Conservation (phyloP, 1,139 yeast species). For the Pichia sp. region DNA sequence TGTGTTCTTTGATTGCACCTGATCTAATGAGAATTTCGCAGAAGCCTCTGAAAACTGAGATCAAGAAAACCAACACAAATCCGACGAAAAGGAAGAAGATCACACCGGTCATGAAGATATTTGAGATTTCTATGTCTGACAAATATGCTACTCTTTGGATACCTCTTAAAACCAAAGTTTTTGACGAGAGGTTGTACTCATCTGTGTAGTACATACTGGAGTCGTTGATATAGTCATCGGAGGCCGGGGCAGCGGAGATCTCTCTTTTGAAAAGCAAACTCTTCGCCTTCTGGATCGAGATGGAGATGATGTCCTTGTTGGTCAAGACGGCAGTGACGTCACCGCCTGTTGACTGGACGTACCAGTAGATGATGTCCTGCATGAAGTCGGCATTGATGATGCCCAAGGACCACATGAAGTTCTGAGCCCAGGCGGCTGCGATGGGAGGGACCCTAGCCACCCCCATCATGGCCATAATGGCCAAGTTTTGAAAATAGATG, state of each 20-base stretch:
- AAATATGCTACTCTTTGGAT: constrained; percentile 85
- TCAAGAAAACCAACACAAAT: constrained; percentile 60
- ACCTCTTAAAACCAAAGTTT: constrained; percentile 80
- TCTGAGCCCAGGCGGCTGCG: constrained; percentile 98
- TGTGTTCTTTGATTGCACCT: constrained; percentile 56
- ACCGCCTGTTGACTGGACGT: constrained; percentile 95
- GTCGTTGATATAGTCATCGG: constrained; percentile 47
- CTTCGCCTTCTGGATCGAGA: constrained; percentile 67
- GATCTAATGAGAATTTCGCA: constrained; percentile 66
- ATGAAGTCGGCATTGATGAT: constrained; percentile 75
- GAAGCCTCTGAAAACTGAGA: constrained; percentile 68
- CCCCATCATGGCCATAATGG: constrained; percentile 94
- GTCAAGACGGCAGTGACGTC: constrained; percentile 67
- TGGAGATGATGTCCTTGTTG: constrained; percentile 54
- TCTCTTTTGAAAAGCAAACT: constrained; percentile 30
- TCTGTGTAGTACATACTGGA: constrained; percentile 61
- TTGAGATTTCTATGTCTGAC: constrained; percentile 81
- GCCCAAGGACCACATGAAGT: constrained; percentile 96
- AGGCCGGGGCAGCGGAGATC: constrained; percentile 27
- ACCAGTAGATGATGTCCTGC: constrained; percentile 89
- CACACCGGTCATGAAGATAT: constrained; percentile 80
- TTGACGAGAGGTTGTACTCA: constrained; percentile 58
- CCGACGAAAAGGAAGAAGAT: constrained; percentile 78
- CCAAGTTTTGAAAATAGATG: constrained; percentile 89
- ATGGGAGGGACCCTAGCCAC: constrained; percentile 91